These are phyloP conservation scores for Venturia nashicola DNA, from an alignment of 2,329 filamentous ascomycete genomes.

Conservation along the genomic window DNA sequence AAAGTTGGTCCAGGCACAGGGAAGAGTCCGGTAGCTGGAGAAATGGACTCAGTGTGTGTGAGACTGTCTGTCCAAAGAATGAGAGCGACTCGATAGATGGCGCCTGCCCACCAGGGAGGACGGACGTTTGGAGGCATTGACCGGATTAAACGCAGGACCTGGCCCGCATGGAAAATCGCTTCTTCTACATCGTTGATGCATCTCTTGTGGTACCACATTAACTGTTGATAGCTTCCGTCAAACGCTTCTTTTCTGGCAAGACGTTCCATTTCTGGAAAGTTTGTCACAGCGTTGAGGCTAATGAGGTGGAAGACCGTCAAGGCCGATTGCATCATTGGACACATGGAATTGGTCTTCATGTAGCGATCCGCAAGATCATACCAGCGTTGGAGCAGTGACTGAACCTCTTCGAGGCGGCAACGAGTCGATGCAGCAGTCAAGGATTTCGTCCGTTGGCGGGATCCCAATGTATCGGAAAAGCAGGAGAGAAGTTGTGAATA, in stretches of 20 bases:
- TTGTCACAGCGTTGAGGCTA: constrained; percentile 54
- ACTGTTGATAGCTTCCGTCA: constrained; percentile 42
- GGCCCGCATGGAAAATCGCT: constrained; percentile 54
- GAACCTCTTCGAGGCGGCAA: constrained; percentile 50
- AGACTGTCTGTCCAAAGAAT: constrained; percentile 53
- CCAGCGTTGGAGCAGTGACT: constrained; percentile 53
- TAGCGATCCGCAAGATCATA: constrained; percentile 50
- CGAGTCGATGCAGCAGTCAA: constrained; percentile 49
- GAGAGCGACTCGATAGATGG: constrained; percentile 54
- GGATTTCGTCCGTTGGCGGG: constrained; percentile 34
- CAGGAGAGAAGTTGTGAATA: constrained; percentile 53
- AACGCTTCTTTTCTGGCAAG: constrained; percentile 50
- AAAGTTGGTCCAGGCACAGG: constrained; percentile 29
- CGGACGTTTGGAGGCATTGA: constrained; percentile 47
- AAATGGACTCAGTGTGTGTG: constrained; percentile 33
- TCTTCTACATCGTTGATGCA: constrained; percentile 53
- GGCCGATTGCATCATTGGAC: constrained; percentile 50
- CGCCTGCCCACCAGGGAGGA: constrained; percentile 60
- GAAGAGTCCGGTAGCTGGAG: constrained; percentile 23
- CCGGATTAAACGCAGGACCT: constrained; percentile 49
- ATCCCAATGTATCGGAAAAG: constrained; percentile 40
- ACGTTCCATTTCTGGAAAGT: constrained; percentile 55
- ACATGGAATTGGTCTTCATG: constrained; percentile 42
- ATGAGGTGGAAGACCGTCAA: constrained; percentile 60
- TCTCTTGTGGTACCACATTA: constrained; percentile 44